A percentile compares a stretch with the other conserved stretches of the same genome.
Evolutionary conservation across 495 filamentous ascomycete genomes (phyloP).

Genomic region (Eremomyces bilateralis): DNA sequence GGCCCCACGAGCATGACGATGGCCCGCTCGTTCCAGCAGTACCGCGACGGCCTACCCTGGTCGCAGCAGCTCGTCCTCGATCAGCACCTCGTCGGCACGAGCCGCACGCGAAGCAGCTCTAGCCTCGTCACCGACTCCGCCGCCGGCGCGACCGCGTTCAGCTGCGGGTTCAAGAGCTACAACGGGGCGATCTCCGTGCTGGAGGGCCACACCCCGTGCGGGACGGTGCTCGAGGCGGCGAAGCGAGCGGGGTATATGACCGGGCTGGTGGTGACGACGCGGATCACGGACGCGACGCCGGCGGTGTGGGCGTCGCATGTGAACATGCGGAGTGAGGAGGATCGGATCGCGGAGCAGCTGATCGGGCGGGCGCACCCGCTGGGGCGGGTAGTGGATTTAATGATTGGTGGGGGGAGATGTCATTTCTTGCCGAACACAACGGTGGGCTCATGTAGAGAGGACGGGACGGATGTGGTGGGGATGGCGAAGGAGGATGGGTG

Average conservation of each 20-base stretch:
- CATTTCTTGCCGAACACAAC: slow-evolving; percentile 74
- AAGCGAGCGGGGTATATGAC: slow-evolving; percentile 81
- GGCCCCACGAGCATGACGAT: slow-evolving; percentile 73
- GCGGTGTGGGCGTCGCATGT: slow-evolving; percentile 89
- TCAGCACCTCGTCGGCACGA: slow-evolving; percentile 68
- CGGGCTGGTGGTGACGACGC: slow-evolving; percentile 83
- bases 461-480: slow-evolving; percentile 44
- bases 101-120: slow-evolving; percentile 59
- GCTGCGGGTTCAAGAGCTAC: slow-evolving; percentile 78
- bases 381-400: slow-evolving; percentile 70
- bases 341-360: slow-evolving; percentile 80
- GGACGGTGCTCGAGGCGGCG: slow-evolving; percentile 85
- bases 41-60: slow-evolving; percentile 37
- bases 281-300: slow-evolving; percentile 93
- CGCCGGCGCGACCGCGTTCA: slow-evolving; percentile 89
- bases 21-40: slow-evolving; percentile 66
- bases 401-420: slow-evolving; percentile 81
- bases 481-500: slow-evolving; percentile 58
- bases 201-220: slow-evolving; percentile 68
- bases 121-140: slow-evolving; percentile 85
- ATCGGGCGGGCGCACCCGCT: slow-evolving; percentile 59
- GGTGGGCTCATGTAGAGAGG: slow-evolving; percentile 51
- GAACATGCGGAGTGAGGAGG: slow-evolving; percentile 54
- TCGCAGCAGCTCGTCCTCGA: slow-evolving; percentile 62
- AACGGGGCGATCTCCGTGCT: slow-evolving; percentile 86